Evolutionary conservation across 2,329 filamentous ascomycete genomes (phyloP), one percentile per base, ranked within the genome.

Genomic region (Fusarium sp.): DNA sequence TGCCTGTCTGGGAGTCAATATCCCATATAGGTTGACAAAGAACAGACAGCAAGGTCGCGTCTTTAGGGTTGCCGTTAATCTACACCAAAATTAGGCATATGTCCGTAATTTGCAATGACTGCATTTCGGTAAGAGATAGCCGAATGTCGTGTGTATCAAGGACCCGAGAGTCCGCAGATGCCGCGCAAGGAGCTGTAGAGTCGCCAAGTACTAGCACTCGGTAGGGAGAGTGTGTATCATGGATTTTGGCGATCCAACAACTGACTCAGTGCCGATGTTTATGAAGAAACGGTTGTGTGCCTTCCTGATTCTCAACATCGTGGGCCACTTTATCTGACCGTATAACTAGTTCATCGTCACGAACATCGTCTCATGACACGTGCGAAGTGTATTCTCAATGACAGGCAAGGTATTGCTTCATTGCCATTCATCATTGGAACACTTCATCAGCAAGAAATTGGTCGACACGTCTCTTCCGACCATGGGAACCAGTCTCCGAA

Each of bases 391-490:
- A 9, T 18, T 5, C 11, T 20, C n/a, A 34, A 27, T 25, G 56
- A 34, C 67, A 30, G 64, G 24, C 40, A 11, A 29, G 5, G 8
- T 3, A 25, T 27, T 16, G 34, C 6, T 32, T 25, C 7, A 18
- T 22, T 13, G 11, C 16, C 9, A 4, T 46, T 75, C 66, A 74
- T 47, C 70, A 69, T 0, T 70, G 71, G 58, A 76, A 76, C 25
- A 76, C 74, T 34, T 69, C 45, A 55, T 76, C 74, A 20, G 62
- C 71, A 41, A 76, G 71, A 53, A 76, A 76, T 25, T 75, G 62
- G 20, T 75, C 74, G 41, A 76, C 64, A 25, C 74, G 73, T 29
- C 74, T 73, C 59, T 76, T 76, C 13, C 71, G 72, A 2, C 69
- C 69, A 3, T 59, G 54, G 2, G 62, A 48, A 15, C 71, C 46